phyloP scores from a whole-genome alignment of 768 basidiomycete genomes.

The Leucosporidium yakuticum region DNA sequence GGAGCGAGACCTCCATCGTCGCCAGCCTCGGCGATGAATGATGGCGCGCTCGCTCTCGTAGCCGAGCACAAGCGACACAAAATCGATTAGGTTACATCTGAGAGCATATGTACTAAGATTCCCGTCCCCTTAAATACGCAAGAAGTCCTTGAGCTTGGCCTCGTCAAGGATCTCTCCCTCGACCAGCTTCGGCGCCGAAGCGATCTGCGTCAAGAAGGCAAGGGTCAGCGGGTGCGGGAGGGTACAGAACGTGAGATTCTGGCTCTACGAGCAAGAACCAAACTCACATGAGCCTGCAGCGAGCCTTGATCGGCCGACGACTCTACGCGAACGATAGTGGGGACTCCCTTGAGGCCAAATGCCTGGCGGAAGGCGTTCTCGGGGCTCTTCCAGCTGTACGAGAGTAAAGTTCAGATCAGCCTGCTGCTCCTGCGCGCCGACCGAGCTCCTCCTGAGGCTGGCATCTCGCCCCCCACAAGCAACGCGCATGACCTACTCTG shows the following conservation, averaged over 20 bases:
- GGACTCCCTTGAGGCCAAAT: conserved; percentile 17
- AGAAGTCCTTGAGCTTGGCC: conserved; percentile 22
- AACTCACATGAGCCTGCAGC: not conserved
- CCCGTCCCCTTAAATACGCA: not conserved
- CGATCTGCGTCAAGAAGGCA: not conserved
- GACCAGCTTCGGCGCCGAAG: conserved; percentile 15
- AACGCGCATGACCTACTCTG: conserved; percentile 9
- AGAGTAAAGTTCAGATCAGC: too few relatives aligned
- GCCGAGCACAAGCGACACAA: not conserved
- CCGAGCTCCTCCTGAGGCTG: not conserved
- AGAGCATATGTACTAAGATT: too few relatives aligned
- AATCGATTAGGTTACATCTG: not conserved
- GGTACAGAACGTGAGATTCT: too few relatives aligned
- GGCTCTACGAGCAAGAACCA: not conserved
- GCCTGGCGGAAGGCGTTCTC: conserved; percentile 13
- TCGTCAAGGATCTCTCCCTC: conserved; percentile 23
- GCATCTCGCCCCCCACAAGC: not conserved
- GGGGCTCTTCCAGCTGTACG: conserved; percentile 24
- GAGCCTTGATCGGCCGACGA: not conserved
- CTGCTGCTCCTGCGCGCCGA: too few relatives aligned
- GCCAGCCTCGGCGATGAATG: not conserved
- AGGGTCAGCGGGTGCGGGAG: not conserved
- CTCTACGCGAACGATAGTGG: conserved; percentile 27
- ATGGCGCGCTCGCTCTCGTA: not conserved
- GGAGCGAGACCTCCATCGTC: not conserved